Evolutionary conservation across 306 rosid species (phyloP).

Genomic region (Corylus avellana): DNA sequence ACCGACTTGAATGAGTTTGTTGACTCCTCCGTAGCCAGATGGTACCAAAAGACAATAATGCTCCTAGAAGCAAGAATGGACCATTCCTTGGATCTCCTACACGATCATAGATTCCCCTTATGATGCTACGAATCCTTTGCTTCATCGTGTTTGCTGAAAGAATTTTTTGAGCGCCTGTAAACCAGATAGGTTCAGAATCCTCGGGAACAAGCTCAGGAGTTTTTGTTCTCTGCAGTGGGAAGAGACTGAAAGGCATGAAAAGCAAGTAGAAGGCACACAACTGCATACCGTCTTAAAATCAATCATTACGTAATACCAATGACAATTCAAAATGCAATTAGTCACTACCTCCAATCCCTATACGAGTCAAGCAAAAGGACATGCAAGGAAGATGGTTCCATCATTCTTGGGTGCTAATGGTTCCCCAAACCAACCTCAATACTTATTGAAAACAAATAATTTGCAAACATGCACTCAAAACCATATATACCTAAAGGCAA

Average conservation of each 20-base stretch:
- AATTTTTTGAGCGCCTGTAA: conserved; percentile 47
- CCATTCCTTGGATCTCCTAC: conserved; percentile 84
- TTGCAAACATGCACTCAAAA: neutral
- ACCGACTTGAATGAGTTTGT: conserved; percentile 34
- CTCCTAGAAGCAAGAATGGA: conserved; percentile 76
- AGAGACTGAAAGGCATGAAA: neutral
- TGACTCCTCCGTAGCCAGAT: conserved; percentile 79
- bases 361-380: neutral
- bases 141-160: conserved; percentile 43
- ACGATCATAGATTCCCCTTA: conserved; percentile 45
- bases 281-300: neutral
- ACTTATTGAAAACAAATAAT: neutral
- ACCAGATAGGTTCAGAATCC: conserved; percentile 65
- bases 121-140: conserved; percentile 37
- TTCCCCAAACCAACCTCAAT: neutral
- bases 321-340: neutral
- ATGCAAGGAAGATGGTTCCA: neutral
- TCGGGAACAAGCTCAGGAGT: conserved; percentile 79
- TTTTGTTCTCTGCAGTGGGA: conserved; percentile 55
- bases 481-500: neutral
- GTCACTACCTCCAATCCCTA: neutral
- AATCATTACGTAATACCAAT: neutral
- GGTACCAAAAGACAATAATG: conserved; percentile 68
- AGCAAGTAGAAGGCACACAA: neutral
- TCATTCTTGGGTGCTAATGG: neutral